Conservation (phyloP, 163 green algal genomes). For the Scenedesmus sp. region DNA sequence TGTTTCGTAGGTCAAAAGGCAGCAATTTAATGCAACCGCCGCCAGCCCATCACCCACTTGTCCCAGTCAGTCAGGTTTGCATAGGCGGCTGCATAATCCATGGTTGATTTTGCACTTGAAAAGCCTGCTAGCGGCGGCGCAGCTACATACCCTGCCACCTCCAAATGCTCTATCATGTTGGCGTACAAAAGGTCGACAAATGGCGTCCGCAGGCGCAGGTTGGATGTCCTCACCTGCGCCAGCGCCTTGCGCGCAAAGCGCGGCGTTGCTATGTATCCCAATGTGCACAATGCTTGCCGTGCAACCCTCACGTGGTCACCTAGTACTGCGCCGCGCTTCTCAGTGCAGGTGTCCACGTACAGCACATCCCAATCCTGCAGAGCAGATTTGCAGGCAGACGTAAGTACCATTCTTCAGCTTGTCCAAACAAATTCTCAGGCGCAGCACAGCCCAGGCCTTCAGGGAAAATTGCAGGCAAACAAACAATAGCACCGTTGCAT, state of each 20-base stretch:
- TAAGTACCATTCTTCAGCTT: not conserved
- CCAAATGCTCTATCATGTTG: not conserved
- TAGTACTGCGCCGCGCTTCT: not conserved
- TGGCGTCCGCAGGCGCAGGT: not conserved
- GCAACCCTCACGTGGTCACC: not conserved
- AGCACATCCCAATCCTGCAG: slow-evolving; percentile 11
- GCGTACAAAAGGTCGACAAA: not conserved
- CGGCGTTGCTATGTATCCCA: slow-evolving; percentile 14
- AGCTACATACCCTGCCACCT: not conserved
- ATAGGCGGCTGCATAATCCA: not conserved
- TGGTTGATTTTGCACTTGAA: not conserved
- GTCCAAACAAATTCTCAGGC: too few relatives aligned
- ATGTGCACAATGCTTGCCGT: not conserved
- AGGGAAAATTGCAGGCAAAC: too few relatives aligned
- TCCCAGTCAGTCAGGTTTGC: not conserved
- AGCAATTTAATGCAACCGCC: too few relatives aligned
- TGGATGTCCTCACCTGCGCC: not conserved
- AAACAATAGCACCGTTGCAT: too few relatives aligned
- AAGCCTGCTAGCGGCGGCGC: not conserved
- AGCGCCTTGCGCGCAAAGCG: not conserved
- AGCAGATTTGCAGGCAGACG: not conserved
- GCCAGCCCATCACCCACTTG: too few relatives aligned
- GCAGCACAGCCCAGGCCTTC: too few relatives aligned
- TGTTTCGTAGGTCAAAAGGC: too few relatives aligned
- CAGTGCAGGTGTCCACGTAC: not conserved